Evolutionary conservation across 2,329 filamentous ascomycete species (phyloP), one percentile per base, ranked within the genome.

Genomic region (Cadophora sp.): DNA sequence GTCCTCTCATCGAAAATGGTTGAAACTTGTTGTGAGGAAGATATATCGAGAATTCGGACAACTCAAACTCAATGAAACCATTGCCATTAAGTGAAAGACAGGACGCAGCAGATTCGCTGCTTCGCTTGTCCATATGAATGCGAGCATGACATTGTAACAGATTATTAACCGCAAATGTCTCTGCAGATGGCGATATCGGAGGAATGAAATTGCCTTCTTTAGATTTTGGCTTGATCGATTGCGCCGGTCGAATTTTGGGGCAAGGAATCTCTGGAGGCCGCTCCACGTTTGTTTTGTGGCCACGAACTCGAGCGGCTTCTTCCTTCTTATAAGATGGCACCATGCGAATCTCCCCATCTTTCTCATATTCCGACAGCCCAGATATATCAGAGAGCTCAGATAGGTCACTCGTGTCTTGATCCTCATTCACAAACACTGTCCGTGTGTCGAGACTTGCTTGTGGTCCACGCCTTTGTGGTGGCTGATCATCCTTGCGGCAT

Each of bases 21-120:
- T 83, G 81, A 0, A 69, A 31, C 0, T 0, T 73, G 71, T 56
- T 74, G 9, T 69, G 64, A 3, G 75, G 75, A 27, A 82, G 77
- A 73, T 91, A 92, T 1, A 91, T 79, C 2, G 81, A 81, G 73
- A 92, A 92, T 1, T 87, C 77, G 11, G 88, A 79, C 0, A 92
- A 78, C 4, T 84, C 79, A 14, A 89, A 81, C 60, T 88, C 86
- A 7, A 69, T 60, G 59, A 69, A 76, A 19, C 69, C 63, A 14
- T 31, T 7, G 51, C 11, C 26, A 9, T 55, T 26, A 8, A 9
- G 51, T 16, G 51, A 26, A 19, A 31, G 14, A 27, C 14, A 31
- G 27, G 51, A 31, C 14, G 51, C 16, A 9, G 12, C n/a, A 12
- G 48, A 24, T 8, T 31, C 26, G 14, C 51, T n/a, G 27, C 24